Evolutionary conservation across 192 early-diverging fungal genomes (phyloP), one percentile per base, ranked within the genome.

Genomic region (Gorgonomyces haynaldii): DNA sequence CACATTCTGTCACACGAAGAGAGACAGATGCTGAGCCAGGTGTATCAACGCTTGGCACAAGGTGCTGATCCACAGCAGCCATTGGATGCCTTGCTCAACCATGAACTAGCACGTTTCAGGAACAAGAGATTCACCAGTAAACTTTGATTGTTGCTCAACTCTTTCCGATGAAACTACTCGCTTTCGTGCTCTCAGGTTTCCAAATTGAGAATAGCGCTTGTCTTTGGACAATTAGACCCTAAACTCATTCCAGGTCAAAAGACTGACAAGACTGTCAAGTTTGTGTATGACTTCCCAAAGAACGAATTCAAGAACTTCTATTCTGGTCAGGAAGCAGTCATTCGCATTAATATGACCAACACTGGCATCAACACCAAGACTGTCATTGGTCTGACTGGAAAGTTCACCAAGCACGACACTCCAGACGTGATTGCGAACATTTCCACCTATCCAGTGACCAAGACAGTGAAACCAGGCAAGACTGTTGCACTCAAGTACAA

Each of bases 271-370:
- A 34, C 22, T 21, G 46, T 49, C 1, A 26, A 24, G 15, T 36
- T 49, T 49, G 46, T 25, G 7, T 28, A 37, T 21, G 46, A 49
- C 28, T 49, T 37, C 36, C 46, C 46, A 35, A 49, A 27, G 24
- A 49, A 49, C 15, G 23, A 21, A 25, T 32, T 26, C 15, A 4
- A 13, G 25, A 10, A 36, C 7, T 52, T 52, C 37, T 21, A 39
- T 4, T 27, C 28, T 20, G 50, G 28, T 10, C 16, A 52, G 28
- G 15, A 38, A 22, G 37, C 20, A 27, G 20, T 52, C 2, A 30
- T 52, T 37, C 19, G 50, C 4, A 40, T 52, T 30, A 52, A 52
- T 19, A 39, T 52, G 4, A 52, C 50, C 6, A 52, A 52, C 37
- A 52, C 21, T 22, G 21, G 22, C n/a, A 13, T 19, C n/a, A 13